phyloP scores from a whole-genome alignment of 1,139 yeast species.

The Suzukiozyma palmioleophila region DNA sequence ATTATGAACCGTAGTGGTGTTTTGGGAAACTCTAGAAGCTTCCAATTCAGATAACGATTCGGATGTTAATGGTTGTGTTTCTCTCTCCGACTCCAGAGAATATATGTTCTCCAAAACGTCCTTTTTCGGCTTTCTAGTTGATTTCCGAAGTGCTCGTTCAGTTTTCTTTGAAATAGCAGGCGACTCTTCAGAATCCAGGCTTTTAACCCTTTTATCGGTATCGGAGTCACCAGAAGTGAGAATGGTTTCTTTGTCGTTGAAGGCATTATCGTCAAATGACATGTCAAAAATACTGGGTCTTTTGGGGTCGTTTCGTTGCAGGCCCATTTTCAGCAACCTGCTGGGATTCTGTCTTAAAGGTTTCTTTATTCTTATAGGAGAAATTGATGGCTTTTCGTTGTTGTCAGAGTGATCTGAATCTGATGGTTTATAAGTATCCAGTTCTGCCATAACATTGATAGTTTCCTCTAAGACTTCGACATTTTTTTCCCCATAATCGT shows the following conservation, averaged over 20 bases:
- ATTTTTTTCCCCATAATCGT: slow-evolving; percentile 35
- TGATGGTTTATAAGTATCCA: neutral
- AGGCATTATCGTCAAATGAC: slow-evolving; percentile 8
- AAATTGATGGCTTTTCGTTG: slow-evolving; percentile 1
- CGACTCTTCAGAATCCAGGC: too few species aligned
- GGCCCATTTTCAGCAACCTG: slow-evolving; percentile 1
- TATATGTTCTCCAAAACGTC: neutral
- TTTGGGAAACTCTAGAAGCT: slow-evolving; percentile 2
- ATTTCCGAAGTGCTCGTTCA: too few species aligned
- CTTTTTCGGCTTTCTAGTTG: neutral
- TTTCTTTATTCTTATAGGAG: slow-evolving; percentile 2
- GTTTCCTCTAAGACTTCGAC: slow-evolving; percentile 20
- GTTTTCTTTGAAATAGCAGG: too few species aligned
- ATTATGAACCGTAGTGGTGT: too few species aligned
- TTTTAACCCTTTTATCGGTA: too few species aligned
- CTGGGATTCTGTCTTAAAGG: neutral
- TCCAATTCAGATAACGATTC: slow-evolving; percentile 3
- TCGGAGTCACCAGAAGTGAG: too few species aligned
- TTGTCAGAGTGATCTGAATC: neutral
- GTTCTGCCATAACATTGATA: neutral
- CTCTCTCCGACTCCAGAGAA: neutral
- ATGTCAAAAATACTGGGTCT: slow-evolving; percentile 12
- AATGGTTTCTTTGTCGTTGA: neutral
- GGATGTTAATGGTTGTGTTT: neutral
- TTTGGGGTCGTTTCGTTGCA: slow-evolving; percentile 1